Evolutionary conservation across 2,329 filamentous ascomycete species (phyloP), one percentile per base, ranked within the genome.

Genomic region (Sphaerulina vaccinii): DNA sequence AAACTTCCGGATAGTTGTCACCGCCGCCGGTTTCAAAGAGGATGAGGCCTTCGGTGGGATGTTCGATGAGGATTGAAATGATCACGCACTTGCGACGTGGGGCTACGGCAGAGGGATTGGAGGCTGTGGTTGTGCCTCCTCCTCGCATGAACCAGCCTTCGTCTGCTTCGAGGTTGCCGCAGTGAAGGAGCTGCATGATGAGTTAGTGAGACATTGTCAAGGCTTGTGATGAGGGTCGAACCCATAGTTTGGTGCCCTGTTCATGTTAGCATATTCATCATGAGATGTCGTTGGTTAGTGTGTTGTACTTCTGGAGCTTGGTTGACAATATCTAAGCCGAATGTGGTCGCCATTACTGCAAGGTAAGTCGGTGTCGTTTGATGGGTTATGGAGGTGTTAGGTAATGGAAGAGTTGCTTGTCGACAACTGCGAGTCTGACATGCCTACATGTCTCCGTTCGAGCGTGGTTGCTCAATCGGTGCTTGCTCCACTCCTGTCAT

Each of bases 211-310:
- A 23, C 13, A 32, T 40, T 29, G 27, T 29, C 15, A 49, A 18
- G 22, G 15, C 23, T 3, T 32, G 13, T 9, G 4, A 27, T 39
- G 18, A 2, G 3, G 1, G 22, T 15, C 50, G n/a, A 19, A 68
- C 66, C 66, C 66, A 70, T 58, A 70, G 45, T 50, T 70, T 71
- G 2, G 67, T 71, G 37, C 66, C 68, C 66, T 69, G 33, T 23
- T 5, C 2, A 40, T 35, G 18, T 41, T 1, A 41, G 49, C 37
- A 46, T 11, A 9, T n/a, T 15, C 22, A 7, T 4, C 15, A 11
- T 5, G 5, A 16, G 15, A 16, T 23, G 3, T 3, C 22, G 24
- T 19, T 10, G 13, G n/a, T 21, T 6, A 18, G 9, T 21, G 18
- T 8, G n/a, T n/a, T 29, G 5, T 49, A 61, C 56, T 47, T 59